Conservation (phyloP, 345 rosid genomes). For the Firmiana major region DNA sequence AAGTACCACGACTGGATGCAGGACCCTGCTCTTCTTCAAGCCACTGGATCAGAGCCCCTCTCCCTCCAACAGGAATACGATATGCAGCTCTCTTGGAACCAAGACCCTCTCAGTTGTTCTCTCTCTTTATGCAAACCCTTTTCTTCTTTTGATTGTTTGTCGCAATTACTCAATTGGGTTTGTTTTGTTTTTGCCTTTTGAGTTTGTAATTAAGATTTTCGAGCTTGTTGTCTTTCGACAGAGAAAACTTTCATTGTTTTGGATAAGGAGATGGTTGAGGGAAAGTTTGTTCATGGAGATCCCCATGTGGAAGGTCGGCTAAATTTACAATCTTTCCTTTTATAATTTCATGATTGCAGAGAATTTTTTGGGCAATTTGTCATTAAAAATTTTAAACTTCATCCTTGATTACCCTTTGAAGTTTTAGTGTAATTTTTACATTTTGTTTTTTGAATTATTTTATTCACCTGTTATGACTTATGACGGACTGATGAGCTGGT, state of each 20-base stretch:
- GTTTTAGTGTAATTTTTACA: neutral
- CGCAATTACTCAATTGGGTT: neutral
- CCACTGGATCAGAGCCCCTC: conserved; percentile 90
- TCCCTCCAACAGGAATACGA: conserved; percentile 71
- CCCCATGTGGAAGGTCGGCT: conserved; percentile 69
- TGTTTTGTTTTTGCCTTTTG: conserved; percentile 2
- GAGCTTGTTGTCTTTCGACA: conserved; percentile 34
- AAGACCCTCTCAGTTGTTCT: conserved; percentile 71
- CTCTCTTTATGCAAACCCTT: neutral
- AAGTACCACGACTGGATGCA: conserved; percentile 92
- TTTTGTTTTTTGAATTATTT: neutral
- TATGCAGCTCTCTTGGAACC: conserved; percentile 88
- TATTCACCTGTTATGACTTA: neutral
- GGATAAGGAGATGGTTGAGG: conserved; percentile 61
- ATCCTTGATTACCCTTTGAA: neutral
- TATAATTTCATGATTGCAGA: neutral
- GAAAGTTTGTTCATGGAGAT: conserved; percentile 53
- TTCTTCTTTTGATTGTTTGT: neutral
- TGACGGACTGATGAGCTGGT: conserved; percentile 8
- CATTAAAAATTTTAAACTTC: neutral
- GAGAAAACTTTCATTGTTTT: conserved; percentile 86
- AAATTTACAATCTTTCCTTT: neutral
- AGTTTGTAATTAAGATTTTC: conserved; percentile 4
- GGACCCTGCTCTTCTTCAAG: conserved; percentile 72
- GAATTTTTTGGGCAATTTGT: neutral